Evolutionary conservation across 2,329 filamentous ascomycete genomes (phyloP), one percentile per base, ranked within the genome.

Genomic region (Pseudocercospora crystallina): DNA sequence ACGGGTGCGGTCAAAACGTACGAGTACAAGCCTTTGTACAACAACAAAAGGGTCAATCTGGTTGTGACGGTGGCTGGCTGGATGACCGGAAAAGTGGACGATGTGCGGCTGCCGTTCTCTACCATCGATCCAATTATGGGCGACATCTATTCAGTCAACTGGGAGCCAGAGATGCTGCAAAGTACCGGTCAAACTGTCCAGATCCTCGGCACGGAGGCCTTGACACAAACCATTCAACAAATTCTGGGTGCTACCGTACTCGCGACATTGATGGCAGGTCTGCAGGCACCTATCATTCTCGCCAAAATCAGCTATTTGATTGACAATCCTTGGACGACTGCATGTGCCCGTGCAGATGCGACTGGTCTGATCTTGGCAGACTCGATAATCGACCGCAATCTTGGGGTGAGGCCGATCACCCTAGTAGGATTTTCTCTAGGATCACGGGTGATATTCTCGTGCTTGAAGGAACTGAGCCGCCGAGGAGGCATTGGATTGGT

Each of bases 131-230:
- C 95, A 0, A 83, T 97, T 57, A 99, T 99, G 94, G 94, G 94
- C 10, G 94, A 99, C 67, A 85, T 99, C 12, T 99, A 99, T 73
- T 96, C 92, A 0, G 86, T 99, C 9, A 77, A 95, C 51, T 99
- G 94, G 91, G 94, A 99, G 70, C 95, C 94, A 2, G 94, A 99
- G 67, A 95, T 99, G 91, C 80, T 99, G 66, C 86, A 84, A 62
- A 96, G 90, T 71, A 99, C 96, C 86, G 94, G 94, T 81, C 89
- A 94, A 68, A 99, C 94, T 39, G 97, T 99, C 65, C 96, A 96
- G 64, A 97, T 99, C 71, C 77, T 99, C 58, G 94, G 94, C 51
- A 99, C 94, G 31, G 94, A 99, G 83, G 94, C 94, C 63, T 83
- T 99, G 54, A 96, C 94, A 0, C 90, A 96, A 80, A 91, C 92